Base-by-base conservation (phyloP, 2,329 filamentous ascomycete species). In the Aspergillus fumigatus region DNA sequence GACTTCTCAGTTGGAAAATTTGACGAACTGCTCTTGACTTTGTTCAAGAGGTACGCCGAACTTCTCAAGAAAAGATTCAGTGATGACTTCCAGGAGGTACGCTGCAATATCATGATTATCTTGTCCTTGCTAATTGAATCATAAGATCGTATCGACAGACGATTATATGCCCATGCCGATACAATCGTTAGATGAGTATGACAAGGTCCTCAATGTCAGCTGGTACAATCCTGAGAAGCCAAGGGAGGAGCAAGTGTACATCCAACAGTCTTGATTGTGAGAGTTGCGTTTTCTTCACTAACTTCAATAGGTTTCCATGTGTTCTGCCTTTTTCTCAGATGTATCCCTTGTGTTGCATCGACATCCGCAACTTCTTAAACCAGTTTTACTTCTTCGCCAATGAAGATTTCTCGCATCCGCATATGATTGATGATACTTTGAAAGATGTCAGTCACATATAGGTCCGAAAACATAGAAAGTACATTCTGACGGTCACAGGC, bases 151-250 rank as follows among this genome's bases (percentile, higher is more conserved):
- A 25, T 81, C 90, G n/a, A 97, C 91, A 0, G 94, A 99, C 71
- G 94, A 99, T 74, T 99, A 99, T 75, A 99, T 99, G 93, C 95
- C 94, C 2, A 97, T 99, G 94, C 90, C 91, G 1, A 96, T 97
- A 71, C 90, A 92, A 67, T 92, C 88, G 21, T 76, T 82, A 17
- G 92, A 96, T 66, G 92, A 97, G 68, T 97, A 96, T 70, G 90
- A 95, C 67, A 96, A 97, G 68, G 93, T 99, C 38, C 85, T 97
- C 62, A 94, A 92, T 59, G 92, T 97, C 58, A 96, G 89, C 76
- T 99, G 93, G 93, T 97, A 96, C 72, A 88, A 84, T 1, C 92
- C 92, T 47, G 91, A 96, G 32, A 91, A 89, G 65, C 78, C 86
- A 19, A 77, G 83, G 29, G 86, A 92, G 58, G 85, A 94, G 64